Evolutionary conservation across 257 asterid species (phyloP).

Genomic region (Fraxinus americana): DNA sequence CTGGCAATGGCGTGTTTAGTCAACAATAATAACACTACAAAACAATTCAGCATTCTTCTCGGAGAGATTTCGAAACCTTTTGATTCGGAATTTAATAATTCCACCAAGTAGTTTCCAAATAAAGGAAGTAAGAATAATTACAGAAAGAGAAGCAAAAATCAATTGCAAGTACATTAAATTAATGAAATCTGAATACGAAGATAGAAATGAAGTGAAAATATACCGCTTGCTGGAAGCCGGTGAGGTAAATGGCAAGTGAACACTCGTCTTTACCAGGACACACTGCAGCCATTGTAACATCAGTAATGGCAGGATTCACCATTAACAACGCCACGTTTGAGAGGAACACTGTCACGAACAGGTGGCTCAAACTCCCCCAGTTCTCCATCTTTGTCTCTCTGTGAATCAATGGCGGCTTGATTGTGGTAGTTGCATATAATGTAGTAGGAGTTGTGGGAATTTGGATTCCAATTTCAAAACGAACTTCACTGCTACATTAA

Average conservation of each 20-base stretch:
- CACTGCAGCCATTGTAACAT: constrained; percentile 52
- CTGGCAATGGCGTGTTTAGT: not conserved
- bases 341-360: constrained; percentile 54
- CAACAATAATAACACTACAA: too few relatives aligned
- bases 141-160: not conserved
- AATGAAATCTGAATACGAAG: not conserved
- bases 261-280: constrained; percentile 58
- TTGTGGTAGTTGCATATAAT: not conserved
- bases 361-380: constrained; percentile 49
- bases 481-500: too few relatives aligned
- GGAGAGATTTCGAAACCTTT: not conserved
- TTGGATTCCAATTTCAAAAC: not conserved
- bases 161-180: not conserved
- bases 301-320: constrained; percentile 53
- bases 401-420: not conserved
- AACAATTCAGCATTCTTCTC: not conserved
- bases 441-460: not conserved
- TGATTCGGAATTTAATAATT: not conserved
- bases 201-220: not conserved
- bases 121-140: not conserved
- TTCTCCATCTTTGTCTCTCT: constrained; percentile 35
- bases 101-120: not conserved
- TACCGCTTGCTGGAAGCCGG: constrained; percentile 71
- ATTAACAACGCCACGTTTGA: constrained; percentile 43
- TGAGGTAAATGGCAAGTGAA: constrained; percentile 58